Conservation (phyloP, 495 filamentous ascomycete genomes). For the Hypoxylon trugodes region DNA sequence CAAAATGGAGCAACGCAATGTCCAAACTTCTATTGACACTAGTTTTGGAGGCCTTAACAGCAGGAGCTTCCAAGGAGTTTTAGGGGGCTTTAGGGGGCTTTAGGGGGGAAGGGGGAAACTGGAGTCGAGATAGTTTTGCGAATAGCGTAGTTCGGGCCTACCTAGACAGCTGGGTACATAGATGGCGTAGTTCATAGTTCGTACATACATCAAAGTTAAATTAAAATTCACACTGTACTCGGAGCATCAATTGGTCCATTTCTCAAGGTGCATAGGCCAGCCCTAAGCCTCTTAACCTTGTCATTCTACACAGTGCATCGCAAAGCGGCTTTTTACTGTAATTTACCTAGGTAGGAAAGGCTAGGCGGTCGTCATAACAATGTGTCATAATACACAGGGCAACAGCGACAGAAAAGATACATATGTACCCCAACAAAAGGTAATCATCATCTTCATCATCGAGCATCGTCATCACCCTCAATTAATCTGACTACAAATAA, state of each 20-base stretch:
- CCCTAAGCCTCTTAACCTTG: conserved; percentile 16
- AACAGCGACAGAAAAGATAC: too few species aligned
- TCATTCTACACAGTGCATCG: conserved; percentile 13
- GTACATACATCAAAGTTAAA: not conserved
- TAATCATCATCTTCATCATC: conserved; percentile 1
- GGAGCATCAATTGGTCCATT: conserved; percentile 32
- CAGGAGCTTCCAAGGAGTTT: too few species aligned
- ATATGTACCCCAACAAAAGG: conserved; percentile 3
- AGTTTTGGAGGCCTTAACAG: too few species aligned
- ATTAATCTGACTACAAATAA: not conserved
- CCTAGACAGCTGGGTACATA: too few species aligned
- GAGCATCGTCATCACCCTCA: conserved; percentile 6
- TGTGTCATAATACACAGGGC: conserved; percentile 30
- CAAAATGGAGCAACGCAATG: too few species aligned
- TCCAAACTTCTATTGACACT: too few species aligned
- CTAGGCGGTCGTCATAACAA: conserved; percentile 17
- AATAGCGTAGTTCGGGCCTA: too few species aligned
- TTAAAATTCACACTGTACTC: conserved; percentile 33
- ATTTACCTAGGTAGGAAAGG: not conserved
- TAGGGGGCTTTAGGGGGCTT: too few species aligned
- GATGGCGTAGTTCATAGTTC: too few species aligned
- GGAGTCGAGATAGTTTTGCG: too few species aligned
- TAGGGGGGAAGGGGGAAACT: too few species aligned
- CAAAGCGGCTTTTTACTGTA: not conserved
- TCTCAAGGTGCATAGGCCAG: conserved; percentile 11